A percentile compares a stretch with the other conserved stretches of the same genome.
Conservation (phyloP, 805 yeast genomes). For the Danielozyma ontarioensis region DNA sequence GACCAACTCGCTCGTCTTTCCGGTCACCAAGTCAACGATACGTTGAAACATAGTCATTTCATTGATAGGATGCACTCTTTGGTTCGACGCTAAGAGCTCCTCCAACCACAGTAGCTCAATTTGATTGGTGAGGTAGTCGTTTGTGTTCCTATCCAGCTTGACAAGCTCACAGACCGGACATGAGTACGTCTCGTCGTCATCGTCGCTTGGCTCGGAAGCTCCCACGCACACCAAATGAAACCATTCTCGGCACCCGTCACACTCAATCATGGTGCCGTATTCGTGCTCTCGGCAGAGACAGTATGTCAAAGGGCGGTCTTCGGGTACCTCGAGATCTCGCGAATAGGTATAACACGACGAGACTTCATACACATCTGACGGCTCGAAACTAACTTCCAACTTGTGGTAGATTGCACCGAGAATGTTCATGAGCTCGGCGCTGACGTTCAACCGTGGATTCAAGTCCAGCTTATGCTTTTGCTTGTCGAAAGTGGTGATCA, state of each 20-base stretch:
- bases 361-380: slow-evolving; percentile 20
- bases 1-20: neutral
- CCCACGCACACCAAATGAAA: slow-evolving; percentile 56
- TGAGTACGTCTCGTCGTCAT: neutral
- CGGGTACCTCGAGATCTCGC: slow-evolving; percentile 8
- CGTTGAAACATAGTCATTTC: neutral
- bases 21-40: neutral
- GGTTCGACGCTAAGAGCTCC: neutral
- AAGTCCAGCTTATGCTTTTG: slow-evolving; percentile 10
- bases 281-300: slow-evolving; percentile 64
- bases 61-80: neutral
- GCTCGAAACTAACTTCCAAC: slow-evolving; percentile 20
- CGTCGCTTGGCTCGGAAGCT: neutral
- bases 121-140: slow-evolving; percentile 8
- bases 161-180: slow-evolving; percentile 1
- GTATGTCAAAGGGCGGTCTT: slow-evolving; percentile 23
- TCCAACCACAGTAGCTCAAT: neutral
- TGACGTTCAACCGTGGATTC: slow-evolving; percentile 14
- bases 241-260: slow-evolving; percentile 71
- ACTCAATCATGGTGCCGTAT: slow-evolving; percentile 60
- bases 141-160: slow-evolving; percentile 3
- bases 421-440: slow-evolving; percentile 14
- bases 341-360: slow-evolving; percentile 19
- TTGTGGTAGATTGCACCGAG: slow-evolving; percentile 15
- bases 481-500: slow-evolving; percentile 14